These are phyloP conservation scores for Coemansia sp. DNA, from an alignment of 192 early-diverging fungal genomes.

Conservation along the genomic window DNA sequence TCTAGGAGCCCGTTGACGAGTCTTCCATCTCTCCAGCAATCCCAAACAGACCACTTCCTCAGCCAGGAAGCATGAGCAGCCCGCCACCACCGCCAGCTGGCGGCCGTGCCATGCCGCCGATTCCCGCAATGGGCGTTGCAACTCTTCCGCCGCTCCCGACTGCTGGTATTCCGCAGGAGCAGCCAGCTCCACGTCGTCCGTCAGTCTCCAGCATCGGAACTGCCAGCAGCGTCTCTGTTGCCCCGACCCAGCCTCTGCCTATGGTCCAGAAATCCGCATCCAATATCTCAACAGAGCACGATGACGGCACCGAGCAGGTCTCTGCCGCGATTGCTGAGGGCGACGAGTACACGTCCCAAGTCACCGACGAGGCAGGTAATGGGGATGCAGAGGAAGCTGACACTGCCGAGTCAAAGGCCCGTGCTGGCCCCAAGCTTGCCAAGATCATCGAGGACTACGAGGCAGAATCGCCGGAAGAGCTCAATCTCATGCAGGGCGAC, in stretches of 20 bases:
- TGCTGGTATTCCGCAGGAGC: slow-evolving; percentile 16
- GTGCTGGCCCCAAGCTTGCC: slow-evolving; percentile 50
- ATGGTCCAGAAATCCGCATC: slow-evolving; percentile 1
- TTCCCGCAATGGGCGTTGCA: slow-evolving; percentile 16
- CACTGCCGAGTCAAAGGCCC: slow-evolving; percentile 14
- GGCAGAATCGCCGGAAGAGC: slow-evolving; percentile 61
- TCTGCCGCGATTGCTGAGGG: not conserved
- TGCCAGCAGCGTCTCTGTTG: slow-evolving; percentile 3
- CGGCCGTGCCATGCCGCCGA: slow-evolving; percentile 21
- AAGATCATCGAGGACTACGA: slow-evolving; percentile 73
- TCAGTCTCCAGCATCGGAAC: slow-evolving; percentile 15
- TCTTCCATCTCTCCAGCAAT: slow-evolving; percentile 23
- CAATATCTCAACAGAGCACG: slow-evolving; percentile 3
- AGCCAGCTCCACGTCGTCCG: slow-evolving; percentile 14
- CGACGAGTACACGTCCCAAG: not conserved
- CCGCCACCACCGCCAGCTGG: slow-evolving; percentile 16
- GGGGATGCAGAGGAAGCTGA: slow-evolving; percentile 7
- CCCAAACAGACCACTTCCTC: slow-evolving; percentile 42
- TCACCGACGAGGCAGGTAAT: slow-evolving; percentile 4
- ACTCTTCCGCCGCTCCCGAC: slow-evolving; percentile 24
- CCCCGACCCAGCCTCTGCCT: not conserved
- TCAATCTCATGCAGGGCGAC: slow-evolving; percentile 64
- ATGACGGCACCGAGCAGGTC: slow-evolving; percentile 3
- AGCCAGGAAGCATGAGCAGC: slow-evolving; percentile 18
- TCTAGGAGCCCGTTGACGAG: slow-evolving; percentile 25